Base-by-base conservation (phyloP, 2,329 filamentous ascomycete species). In the Cercospora berteroae region DNA sequence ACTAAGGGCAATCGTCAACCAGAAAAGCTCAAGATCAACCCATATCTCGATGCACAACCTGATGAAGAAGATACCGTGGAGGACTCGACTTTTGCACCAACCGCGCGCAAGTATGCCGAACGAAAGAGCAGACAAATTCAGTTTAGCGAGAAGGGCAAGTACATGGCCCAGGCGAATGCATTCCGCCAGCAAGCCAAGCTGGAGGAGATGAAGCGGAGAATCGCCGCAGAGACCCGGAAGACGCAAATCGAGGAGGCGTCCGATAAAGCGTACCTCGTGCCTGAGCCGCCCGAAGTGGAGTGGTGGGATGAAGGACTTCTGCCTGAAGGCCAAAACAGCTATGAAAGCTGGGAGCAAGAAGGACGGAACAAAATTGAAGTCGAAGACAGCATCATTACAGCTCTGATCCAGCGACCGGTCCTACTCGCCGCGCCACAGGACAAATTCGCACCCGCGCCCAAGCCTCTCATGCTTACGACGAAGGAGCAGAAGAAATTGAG, bases 261-360 rank as follows among this genome's bases (percentile, higher is more conserved):
- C 59, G 94, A 99, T 79, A 96, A 94, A 79, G 91, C 93, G 33
- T 98, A 94, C 77, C 81, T 95, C 4, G 88, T 73, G 5, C 90
- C 94, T 70, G 85, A 86, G 33, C 95, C 95, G 9, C 95, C 95
- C 4, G 90, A 90, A 7, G 86, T 98, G 50, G 95, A 99, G 79
- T 99, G 95, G 95, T 98, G 94, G 92, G 95, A 99, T 74, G 94
- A 98, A 81, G 92, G 89, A 2, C 82, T 98, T 18, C 85, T 96
- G 16, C 86, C 90, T 61, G 92, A 90, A 50, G 86, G 86, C 50
- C 89, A 86, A 64, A 74, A 73, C 50, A 72, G 65, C 52, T 97
- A 98, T 80, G 86, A 89, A 67, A 84, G 85, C 68, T 72, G 71
- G 68, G 86, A 95, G 66, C 87, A 90, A 27, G 82, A 90, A 67